A percentile compares a stretch with the other conserved stretches of the same genome.
phyloP scores from a whole-genome alignment of 1,139 yeast species.

The Nakaseomyces nivariensis region DNA sequence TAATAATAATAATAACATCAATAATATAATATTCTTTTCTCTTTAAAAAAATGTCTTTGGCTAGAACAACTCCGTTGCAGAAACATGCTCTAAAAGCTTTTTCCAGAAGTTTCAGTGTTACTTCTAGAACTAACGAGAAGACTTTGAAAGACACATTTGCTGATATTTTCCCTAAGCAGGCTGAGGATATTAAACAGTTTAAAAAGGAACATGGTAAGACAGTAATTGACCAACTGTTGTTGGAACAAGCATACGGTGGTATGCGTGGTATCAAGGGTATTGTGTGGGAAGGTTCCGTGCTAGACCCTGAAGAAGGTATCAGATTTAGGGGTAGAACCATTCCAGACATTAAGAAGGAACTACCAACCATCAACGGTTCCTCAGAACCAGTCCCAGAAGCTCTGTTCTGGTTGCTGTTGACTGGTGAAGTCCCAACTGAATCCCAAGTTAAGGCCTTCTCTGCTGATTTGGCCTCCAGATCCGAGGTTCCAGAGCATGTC shows the following conservation, averaged over 20 bases:
- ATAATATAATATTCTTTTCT: neutral
- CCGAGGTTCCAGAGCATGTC: constrained; percentile 48
- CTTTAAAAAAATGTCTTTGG: neutral
- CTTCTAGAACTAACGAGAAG: constrained; percentile 25
- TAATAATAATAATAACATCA: neutral
- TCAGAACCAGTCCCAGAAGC: constrained; percentile 63
- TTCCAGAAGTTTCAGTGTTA: neutral
- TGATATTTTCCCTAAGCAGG: constrained; percentile 83
- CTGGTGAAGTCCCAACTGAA: constrained; percentile 54
- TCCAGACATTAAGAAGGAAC: constrained; percentile 85
- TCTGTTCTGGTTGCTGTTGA: constrained; percentile 51
- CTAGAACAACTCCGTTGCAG: neutral
- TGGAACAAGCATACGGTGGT: constrained; percentile 99
- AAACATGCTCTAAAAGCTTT: neutral
- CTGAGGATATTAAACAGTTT: constrained; percentile 82
- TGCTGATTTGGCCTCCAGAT: constrained; percentile 48
- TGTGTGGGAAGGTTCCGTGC: constrained; percentile 98
- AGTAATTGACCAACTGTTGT: constrained; percentile 83
- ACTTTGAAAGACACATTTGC: constrained; percentile 90
- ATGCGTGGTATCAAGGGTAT: constrained; percentile 97
- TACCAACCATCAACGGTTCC: constrained; percentile 83
- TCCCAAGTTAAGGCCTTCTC: constrained; percentile 44
- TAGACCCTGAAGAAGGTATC: constrained; percentile 97
- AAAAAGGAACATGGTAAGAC: constrained; percentile 84
- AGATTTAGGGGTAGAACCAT: constrained; percentile 97